Conservation (phyloP, 495 filamentous ascomycete genomes). For the Neurospora tetrasperma region DNA sequence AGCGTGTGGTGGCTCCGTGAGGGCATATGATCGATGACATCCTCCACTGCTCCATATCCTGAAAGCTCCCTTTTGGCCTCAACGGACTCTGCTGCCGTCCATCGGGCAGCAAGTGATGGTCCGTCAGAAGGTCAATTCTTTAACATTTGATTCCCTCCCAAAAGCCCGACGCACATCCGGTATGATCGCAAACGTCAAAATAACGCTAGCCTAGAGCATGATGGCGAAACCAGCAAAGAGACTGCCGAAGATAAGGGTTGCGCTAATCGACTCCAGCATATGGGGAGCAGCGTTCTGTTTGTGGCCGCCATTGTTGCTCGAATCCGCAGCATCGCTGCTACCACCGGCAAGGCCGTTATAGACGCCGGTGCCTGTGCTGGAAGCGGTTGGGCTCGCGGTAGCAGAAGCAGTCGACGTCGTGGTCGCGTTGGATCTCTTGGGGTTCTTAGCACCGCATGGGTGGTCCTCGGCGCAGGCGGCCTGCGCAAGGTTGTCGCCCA, state of each 20-base stretch:
- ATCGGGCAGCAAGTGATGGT: not conserved
- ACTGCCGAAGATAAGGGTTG: conserved; percentile 40
- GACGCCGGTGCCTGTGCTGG: conserved; percentile 22
- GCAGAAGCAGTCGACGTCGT: conserved; percentile 37
- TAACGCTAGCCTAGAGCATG: conserved; percentile 36
- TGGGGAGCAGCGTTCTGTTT: conserved; percentile 24
- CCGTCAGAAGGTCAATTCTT: not conserved
- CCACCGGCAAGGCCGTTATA: conserved; percentile 42
- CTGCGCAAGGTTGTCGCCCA: conserved; percentile 37
- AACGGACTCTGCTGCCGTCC: not conserved
- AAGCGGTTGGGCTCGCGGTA: conserved; percentile 29
- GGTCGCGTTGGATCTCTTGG: conserved; percentile 49
- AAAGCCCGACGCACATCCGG: not conserved
- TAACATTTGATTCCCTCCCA: not conserved
- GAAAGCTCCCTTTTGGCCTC: not conserved
- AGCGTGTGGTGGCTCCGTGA: not conserved
- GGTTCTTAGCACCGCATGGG: conserved; percentile 72
- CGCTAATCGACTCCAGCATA: not conserved
- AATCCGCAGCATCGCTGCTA: conserved; percentile 6
- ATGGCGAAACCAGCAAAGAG: conserved; percentile 55
- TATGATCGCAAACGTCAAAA: not conserved
- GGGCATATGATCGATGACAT: not conserved
- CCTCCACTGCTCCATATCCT: conserved; percentile 1
- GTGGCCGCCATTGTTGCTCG: conserved; percentile 5
- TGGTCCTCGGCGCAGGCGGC: conserved; percentile 54